Percentiles rank a stretch among this genome's conserved stretches.
phyloP scores from a whole-genome alignment of 2,329 filamentous ascomycete species.

The Didymella arachidicola region DNA sequence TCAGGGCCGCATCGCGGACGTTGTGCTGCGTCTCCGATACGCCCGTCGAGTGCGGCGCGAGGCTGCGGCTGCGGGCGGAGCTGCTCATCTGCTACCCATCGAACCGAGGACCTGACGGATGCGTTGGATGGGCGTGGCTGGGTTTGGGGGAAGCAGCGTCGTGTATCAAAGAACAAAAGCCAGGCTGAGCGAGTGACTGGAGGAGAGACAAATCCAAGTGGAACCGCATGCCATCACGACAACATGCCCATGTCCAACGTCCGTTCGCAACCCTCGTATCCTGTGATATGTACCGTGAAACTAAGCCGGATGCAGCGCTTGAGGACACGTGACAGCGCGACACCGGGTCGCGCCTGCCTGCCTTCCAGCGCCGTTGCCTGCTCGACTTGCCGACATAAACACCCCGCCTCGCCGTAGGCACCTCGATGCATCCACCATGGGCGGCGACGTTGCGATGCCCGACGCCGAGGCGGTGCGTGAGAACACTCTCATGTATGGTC shows the following conservation, averaged over 20 bases:
- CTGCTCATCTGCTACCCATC: conserved; percentile 50
- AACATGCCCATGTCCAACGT: conserved; percentile 8
- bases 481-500: conserved; percentile 59
- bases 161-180: neutral
- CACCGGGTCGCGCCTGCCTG: conserved; percentile 20
- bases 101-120: conserved; percentile 27
- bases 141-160: too few relatives aligned
- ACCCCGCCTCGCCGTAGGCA: conserved; percentile 1
- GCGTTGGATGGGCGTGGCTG: neutral
- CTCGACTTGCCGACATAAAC: conserved; percentile 12
- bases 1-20: conserved; percentile 56
- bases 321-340: conserved; percentile 29
- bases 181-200: conserved; percentile 14
- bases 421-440: conserved; percentile 37
- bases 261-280: neutral
- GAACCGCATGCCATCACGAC: conserved; percentile 18
- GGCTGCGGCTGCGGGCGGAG: conserved; percentile 43
- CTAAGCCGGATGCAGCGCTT: neutral
- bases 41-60: conserved; percentile 41
- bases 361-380: conserved; percentile 17
- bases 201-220: conserved; percentile 12
- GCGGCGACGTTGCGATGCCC: conserved; percentile 46
- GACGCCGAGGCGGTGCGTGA: conserved; percentile 56
- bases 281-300: neutral
- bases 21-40: conserved; percentile 45